Conservation (phyloP, 1,284 basidiomycete genomes). For the Neonothopanus nambi region DNA sequence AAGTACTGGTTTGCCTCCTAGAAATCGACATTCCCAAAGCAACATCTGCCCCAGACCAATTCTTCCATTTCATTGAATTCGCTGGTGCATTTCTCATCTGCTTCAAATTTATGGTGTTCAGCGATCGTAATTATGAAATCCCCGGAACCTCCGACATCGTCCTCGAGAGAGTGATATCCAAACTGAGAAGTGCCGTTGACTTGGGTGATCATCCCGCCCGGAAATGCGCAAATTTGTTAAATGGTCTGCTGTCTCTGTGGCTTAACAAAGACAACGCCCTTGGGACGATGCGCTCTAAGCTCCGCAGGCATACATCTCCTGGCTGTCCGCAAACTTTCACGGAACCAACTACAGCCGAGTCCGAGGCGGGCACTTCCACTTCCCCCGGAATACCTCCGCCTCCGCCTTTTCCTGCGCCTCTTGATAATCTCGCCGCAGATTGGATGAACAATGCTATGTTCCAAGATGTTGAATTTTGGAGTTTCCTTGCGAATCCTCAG, state of each 20-base stretch:
- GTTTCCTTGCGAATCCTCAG: no score
- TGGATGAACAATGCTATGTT: neutral
- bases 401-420: no score
- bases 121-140: neutral
- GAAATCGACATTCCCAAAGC: slow-evolving; percentile 1
- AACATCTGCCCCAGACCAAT: slow-evolving; percentile 2
- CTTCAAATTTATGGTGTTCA: slow-evolving; percentile 12
- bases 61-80: slow-evolving; percentile 7
- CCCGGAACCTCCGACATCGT: slow-evolving; percentile 1
- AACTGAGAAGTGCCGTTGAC: neutral
- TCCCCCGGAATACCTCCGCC: neutral
- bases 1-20: slow-evolving; percentile 4
- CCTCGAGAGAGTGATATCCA: neutral
- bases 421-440: no score
- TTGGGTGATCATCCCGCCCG: slow-evolving; percentile 6
- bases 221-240: slow-evolving; percentile 7
- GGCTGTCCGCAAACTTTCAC: neutral
- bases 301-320: no score
- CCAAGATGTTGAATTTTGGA: slow-evolving; percentile 8
- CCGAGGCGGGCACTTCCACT: neutral
- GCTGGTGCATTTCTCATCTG: slow-evolving; percentile 1
- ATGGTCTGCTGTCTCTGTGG: slow-evolving; percentile 6
- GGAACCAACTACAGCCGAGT: neutral
- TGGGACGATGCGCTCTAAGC: neutral
- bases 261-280: neutral